Conservation (phyloP, 1,284 basidiomycete genomes). For the Uromyces viciae-fabae region DNA sequence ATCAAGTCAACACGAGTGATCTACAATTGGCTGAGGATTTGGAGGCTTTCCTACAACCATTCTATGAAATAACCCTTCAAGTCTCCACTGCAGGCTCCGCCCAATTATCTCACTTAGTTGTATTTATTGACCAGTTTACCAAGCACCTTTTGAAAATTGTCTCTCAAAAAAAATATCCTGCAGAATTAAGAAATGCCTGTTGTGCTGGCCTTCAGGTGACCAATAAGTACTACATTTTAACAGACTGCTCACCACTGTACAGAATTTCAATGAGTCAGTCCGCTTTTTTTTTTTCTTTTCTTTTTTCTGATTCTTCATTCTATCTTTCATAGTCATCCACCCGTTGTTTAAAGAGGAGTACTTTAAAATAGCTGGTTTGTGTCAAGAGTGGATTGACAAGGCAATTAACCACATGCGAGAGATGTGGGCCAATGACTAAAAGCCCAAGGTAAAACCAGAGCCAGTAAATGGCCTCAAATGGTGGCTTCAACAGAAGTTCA, state of each 20-base stretch:
- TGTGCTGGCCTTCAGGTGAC: neutral
- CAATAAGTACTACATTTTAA: neutral
- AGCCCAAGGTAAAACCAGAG: no score
- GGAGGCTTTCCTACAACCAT: neutral
- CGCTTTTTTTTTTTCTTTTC: no score
- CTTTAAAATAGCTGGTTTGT: no score
- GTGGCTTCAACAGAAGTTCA: no score
- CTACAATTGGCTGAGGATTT: neutral
- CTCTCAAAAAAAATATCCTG: neutral
- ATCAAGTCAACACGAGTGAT: neutral
- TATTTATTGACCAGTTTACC: neutral
- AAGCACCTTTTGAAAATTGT: neutral
- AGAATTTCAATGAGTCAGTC: neutral
- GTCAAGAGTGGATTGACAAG: no score
- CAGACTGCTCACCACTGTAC: neutral
- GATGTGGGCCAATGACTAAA: no score
- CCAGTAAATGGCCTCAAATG: no score
- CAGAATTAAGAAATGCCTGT: neutral
- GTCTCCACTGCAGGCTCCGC: neutral
- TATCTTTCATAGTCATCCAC: no score
- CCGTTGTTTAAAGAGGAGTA: no score
- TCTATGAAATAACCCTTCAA: constrained; percentile 6
- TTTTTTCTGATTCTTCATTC: no score
- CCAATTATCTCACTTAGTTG: neutral
- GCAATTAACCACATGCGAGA: no score